Evolutionary conservation across 768 basidiomycete genomes (phyloP), one percentile per base, ranked within the genome.

Genomic region (Pleurotus ostreatus): DNA sequence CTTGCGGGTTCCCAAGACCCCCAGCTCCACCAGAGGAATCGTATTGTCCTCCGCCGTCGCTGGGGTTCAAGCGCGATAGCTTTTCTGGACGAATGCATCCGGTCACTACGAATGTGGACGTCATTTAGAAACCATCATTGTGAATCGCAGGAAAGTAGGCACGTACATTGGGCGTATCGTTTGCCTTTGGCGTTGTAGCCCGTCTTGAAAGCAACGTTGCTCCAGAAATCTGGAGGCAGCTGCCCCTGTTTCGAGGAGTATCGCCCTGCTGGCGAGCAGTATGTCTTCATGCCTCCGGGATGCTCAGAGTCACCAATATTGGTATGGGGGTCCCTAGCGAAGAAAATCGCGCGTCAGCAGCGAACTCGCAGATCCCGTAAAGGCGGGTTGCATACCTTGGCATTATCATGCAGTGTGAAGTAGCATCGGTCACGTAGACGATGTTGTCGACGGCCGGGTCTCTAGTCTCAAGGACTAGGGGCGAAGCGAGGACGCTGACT

Each of bases 231-330:
- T 11, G 59, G 57, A 0, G 80, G 72, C 1, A 83, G 66, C 55
- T 71, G 65, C 16, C 82, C 81, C 61, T 83, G 81, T 7, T 61
- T 57, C 13, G 68, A 39, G 0, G 76, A 74, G 60, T 68, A 73
- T 26, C 68, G 67, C 0, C 74, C 80, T 0, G 66, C 63, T 1
- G 77, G 63, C 1, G 81, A 78, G 60, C 82, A 84, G 62, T 82
- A 84, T 0, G 76, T 77, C 59, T 77, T 76, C 67, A 75, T 81
- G 3, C 81, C 81, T 15, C 81, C 81, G 0, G 80, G 77, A 57
- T 77, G 73, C 60, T 84, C 81, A 59, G 76, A 79, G 58, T 80
- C 80, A 15, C 82, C 82, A 51, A 84, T 75, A 57, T 81, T 71
- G 12, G 81, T 84, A 61, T 81, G 72, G 1, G 74, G 65, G 53